Percentiles rank a stretch among this genome's conserved stretches.
phyloP scores from a whole-genome alignment of 352 stramenopile genomes.

The Globisporangium echinulatum region DNA sequence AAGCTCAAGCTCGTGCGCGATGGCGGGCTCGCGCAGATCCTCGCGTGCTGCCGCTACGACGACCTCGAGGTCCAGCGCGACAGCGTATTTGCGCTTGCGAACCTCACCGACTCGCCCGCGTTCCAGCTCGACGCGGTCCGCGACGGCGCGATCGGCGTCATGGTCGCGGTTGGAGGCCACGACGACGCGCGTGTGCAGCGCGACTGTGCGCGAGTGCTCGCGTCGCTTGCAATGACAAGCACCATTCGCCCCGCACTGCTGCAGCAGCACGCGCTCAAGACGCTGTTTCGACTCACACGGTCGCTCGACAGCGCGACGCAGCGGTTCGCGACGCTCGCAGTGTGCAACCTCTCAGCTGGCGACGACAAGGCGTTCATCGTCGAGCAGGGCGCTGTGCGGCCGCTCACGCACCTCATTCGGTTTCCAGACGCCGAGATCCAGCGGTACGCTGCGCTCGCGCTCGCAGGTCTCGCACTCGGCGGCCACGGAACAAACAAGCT shows the following conservation, averaged over 20 bases:
- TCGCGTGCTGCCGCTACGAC: slow-evolving; percentile 85
- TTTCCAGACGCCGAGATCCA: slow-evolving; percentile 96
- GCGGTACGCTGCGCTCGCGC: slow-evolving; percentile 88
- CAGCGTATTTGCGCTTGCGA: slow-evolving; percentile 92
- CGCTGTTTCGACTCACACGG: slow-evolving; percentile 91
- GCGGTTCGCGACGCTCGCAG: slow-evolving; percentile 91
- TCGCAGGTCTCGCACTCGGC: slow-evolving; percentile 90
- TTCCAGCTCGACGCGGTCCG: slow-evolving; percentile 87
- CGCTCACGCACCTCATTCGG: slow-evolving; percentile 91
- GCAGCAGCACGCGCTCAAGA: slow-evolving; percentile 68
- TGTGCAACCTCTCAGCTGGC: slow-evolving; percentile 89
- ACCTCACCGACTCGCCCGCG: slow-evolving; percentile 88
- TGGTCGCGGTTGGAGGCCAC: slow-evolving; percentile 63
- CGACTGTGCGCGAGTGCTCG: slow-evolving; percentile 88
- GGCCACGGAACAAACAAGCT: slow-evolving; percentile 92
- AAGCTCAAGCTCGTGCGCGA: slow-evolving; percentile 92
- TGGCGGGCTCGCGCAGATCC: slow-evolving; percentile 85
- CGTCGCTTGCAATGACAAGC: slow-evolving; percentile 86
- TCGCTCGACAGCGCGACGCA: slow-evolving; percentile 91
- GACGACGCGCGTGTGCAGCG: slow-evolving; percentile 92
- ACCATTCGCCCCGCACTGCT: slow-evolving; percentile 84
- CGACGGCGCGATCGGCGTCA: slow-evolving; percentile 73
- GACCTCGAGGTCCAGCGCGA: slow-evolving; percentile 92
- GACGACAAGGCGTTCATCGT: slow-evolving; percentile 89
- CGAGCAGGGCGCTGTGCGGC: slow-evolving; percentile 88